Percentiles rank a stretch among this genome's conserved stretches.
Evolutionary conservation across 176 grass and related monocot genomes (phyloP).

Genomic region (Leersia perrieri): DNA sequence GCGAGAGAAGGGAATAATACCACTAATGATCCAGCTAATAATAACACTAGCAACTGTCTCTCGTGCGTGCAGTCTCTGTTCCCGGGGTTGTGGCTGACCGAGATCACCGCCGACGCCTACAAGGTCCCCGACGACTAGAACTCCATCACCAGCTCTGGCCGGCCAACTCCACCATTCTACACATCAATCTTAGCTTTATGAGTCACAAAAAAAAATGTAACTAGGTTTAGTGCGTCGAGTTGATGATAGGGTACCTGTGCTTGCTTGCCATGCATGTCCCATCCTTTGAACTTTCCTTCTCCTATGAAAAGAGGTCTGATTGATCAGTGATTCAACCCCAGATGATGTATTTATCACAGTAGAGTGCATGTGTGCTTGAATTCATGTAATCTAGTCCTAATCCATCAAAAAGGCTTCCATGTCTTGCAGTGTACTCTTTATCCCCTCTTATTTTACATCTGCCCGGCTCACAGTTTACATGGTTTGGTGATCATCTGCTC

Average conservation of each 20-base stretch:
- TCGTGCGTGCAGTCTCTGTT: conserved; percentile 67
- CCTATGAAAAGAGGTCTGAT: not conserved
- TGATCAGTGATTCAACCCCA: not conserved
- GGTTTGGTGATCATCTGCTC: not conserved
- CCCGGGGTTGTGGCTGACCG: conserved; percentile 65
- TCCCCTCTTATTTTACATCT: too few species aligned
- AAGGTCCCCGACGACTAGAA: conserved; percentile 47
- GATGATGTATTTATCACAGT: not conserved
- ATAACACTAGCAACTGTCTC: conserved; percentile 34
- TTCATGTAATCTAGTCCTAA: conserved; percentile 31
- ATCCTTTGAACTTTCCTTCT: not conserved
- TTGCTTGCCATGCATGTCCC: conserved; percentile 18
- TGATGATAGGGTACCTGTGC: conserved; percentile 25
- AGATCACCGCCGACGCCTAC: conserved; percentile 68
- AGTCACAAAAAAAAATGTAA: not conserved
- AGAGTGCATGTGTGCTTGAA: not conserved
- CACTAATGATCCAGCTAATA: conserved; percentile 29
- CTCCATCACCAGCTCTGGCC: not conserved
- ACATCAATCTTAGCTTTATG: not conserved
- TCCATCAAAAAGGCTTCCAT: not conserved
- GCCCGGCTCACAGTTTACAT: not conserved
- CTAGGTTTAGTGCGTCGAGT: conserved; percentile 18
- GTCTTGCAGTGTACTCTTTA: not conserved
- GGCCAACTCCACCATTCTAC: not conserved
- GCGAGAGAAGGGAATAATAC: conserved; percentile 15